Evolutionary conservation across 78 protist genomes (phyloP), one percentile per base, ranked within the genome.

Genomic region (Dictyostelium brefeldianum): DNA sequence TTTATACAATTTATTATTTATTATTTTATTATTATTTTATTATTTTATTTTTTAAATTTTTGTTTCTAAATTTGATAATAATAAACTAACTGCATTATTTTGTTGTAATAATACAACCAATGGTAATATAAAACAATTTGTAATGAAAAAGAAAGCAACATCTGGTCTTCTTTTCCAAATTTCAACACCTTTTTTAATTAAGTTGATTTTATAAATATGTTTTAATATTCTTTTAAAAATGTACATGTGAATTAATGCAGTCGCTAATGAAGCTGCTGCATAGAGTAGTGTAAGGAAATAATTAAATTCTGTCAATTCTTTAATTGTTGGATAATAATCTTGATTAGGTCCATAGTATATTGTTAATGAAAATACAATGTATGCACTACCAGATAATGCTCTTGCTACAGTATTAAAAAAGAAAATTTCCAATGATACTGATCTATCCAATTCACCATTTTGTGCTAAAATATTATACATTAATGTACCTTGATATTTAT

Each of bases 91-190:
- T 18, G 90, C 90, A 53, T 69, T 71, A 41, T 83, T 83, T 36
- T 83, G 90, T 27, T 70, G 46, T 70, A 83, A 41, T 31, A 83
- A 54, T 83, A 83, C 90, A 11, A 83, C 90, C 1, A 83, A 25
- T 53, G 90, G 90, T 12, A 83, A 41, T 0, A 83, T 71, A 15
- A 83, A 83, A 53, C 90, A 83, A 36, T 83, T 83, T 70, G 80
- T 71, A 22, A 71, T 83, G 56, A 83, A 83, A 54, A 83, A 83
- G 80, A 83, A 83, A 1, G 90, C 54, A 15, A 83, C 80, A 25
- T 83, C 90, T 25, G 90, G 90, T 47, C 62, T 83, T 83, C 90
- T 47, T 50, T 46, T 36, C 90, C 90, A 83, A 20, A 83, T 53
- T 56, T 41, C 17, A 20, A 71, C 15, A 27, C 90, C 90, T 67